Percentiles rank a stretch among this genome's conserved stretches.
Conservation (phyloP, 305 asterid genomes). For the Solanum chacoense region DNA sequence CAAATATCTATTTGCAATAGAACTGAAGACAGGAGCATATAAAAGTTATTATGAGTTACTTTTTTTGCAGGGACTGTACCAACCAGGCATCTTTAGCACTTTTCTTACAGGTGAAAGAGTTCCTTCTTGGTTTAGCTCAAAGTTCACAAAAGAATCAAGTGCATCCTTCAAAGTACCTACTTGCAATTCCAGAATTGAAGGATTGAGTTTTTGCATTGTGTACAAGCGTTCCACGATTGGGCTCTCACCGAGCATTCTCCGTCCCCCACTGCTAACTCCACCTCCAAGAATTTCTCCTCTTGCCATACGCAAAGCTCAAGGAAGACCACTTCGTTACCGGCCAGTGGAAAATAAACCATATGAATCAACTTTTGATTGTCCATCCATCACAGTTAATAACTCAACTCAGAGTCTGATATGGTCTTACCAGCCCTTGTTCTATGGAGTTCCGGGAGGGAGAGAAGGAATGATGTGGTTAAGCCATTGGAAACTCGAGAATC, state of each 20-base stretch:
- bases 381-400: not conserved
- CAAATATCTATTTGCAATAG: not conserved
- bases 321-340: not conserved
- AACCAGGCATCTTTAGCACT: slow-evolving; percentile 5
- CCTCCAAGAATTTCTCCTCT: not conserved
- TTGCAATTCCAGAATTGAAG: not conserved
- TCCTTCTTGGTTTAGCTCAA: slow-evolving; percentile 4
- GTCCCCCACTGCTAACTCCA: not conserved
- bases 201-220: slow-evolving; percentile 6
- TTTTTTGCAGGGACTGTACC: slow-evolving; percentile 1
- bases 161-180: not conserved
- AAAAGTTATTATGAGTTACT: not conserved
- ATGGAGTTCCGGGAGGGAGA: slow-evolving; percentile 1
- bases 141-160: not conserved
- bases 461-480: slow-evolving; percentile 9
- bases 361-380: slow-evolving; percentile 2
- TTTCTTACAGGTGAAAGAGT: slow-evolving; percentile 5
- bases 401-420: not conserved
- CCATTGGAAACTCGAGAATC: slow-evolving; percentile 4
- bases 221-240: not conserved
- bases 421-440: slow-evolving; percentile 7
- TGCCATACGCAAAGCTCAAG: not conserved
- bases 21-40: not conserved
- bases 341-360: slow-evolving; percentile 3
- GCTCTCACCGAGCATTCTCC: not conserved